Base-by-base conservation (phyloP, 345 rosid species). In the Nephelium lappaceum region DNA sequence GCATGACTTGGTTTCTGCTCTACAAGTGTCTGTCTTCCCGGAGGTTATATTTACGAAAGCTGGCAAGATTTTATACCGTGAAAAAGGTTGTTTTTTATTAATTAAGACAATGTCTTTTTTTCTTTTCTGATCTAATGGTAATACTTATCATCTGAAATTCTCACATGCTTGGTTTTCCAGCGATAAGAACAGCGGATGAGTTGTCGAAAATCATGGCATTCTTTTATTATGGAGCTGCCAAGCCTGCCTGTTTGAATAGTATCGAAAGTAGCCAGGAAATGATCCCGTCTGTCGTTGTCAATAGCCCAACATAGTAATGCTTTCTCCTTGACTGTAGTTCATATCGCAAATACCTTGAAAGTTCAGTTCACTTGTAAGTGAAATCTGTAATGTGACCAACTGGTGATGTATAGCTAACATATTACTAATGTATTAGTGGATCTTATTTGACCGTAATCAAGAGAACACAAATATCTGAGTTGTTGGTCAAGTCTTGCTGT, bases 181-280 rank as follows among this genome's bases (percentile, higher is more conserved):
- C 82, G 6, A 75, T 81, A 68, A 87, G 86, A 86, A 87, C 85
- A 81, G 89, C 98, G 47, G 93, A 90, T 69, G 98, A 92, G 80
- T 81, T 91, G 16, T 90, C 95, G 45, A 92, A 92, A 79, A 92
- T 93, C 18, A 95, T 92, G 95, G 96, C 97, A 2, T 95, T 89
- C 87, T 95, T 87, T 85, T 93, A 93, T 77, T 93, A 92, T 64
- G 97, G 99, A 84, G 99, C 93, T 74, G 91, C 91, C 60, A 92
- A 90, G 85, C 97, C 98, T 47, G 87, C 87, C 65, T 92, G 89
- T 80, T 78, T 95, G 75, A 79, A 74, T 76, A 68, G 60, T 71
- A 51, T 71, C 1, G 74, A 3, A 38, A 85, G 80, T 66, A 75
- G 75, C 66, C 88, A 88, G 69, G 97, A 95, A 86, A 83, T 55